phyloP scores from a whole-genome alignment of 225 moss, liverwort and hornwort species.

The Physcomitrellopsis africana region DNA sequence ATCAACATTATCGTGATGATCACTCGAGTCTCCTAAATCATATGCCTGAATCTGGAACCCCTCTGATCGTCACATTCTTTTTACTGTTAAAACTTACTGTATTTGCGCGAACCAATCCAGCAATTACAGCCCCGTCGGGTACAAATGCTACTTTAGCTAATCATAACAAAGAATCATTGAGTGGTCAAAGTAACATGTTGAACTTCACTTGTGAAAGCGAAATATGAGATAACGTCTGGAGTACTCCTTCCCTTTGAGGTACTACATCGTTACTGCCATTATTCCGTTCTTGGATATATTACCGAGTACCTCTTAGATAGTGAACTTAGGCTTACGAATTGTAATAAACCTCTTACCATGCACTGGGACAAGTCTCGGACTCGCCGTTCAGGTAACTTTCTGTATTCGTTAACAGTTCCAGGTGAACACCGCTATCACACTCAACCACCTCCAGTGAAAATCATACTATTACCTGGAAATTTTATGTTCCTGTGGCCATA shows the following conservation, averaged over 20 bases:
- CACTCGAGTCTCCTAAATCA: not conserved
- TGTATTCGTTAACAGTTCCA: too few species aligned
- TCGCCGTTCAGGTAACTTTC: too few species aligned
- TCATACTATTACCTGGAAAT: too few species aligned
- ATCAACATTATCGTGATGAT: conserved; percentile 5
- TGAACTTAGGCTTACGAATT: too few species aligned
- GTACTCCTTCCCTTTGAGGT: not conserved
- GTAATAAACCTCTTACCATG: too few species aligned
- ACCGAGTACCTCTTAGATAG: too few species aligned
- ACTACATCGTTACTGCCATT: not conserved
- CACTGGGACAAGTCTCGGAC: too few species aligned
- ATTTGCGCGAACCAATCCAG: conserved; percentile 10
- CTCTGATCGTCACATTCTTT: not conserved
- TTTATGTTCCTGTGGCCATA: too few species aligned
- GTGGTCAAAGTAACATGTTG: conserved; percentile 12
- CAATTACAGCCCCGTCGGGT: not conserved
- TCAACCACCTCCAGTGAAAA: too few species aligned
- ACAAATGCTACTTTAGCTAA: not conserved
- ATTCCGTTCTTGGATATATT: too few species aligned
- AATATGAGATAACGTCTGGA: conserved; percentile 6
- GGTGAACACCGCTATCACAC: too few species aligned
- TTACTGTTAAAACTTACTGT: not conserved
- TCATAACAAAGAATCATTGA: not conserved
- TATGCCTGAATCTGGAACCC: not conserved
- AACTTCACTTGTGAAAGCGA: not conserved